Base-by-base conservation (phyloP, 2,329 filamentous ascomycete species). In the Fusarium mangiferae region DNA sequence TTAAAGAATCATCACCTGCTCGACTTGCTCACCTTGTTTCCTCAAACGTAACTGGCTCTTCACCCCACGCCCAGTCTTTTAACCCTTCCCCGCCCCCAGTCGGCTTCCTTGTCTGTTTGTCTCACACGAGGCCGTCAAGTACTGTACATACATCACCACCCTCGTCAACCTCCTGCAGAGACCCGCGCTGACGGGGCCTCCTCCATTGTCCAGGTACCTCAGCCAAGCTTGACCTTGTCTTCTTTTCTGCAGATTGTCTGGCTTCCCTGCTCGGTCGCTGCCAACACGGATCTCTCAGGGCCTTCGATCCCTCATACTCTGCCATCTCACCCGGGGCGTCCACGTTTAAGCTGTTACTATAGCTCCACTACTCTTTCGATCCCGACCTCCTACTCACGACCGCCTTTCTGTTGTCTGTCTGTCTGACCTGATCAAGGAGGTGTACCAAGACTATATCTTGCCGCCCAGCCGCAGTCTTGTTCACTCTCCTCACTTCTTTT, bases 291-390 rank as follows among this genome's bases (percentile, higher is more conserved):
- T 62, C 67, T 73, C 54, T 65, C 58, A 65, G 41, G 51, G 58
- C 73, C 68, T 49, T 60, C 71, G 63, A 66, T 68, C 57, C 68
- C 54, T 71, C 67, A 63, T 54, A 74, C 58, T 55, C 70, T 74
- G 56, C 56, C 65, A 72, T 70, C 69, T 63, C 67, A 60, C 48
- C 72, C 74, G 61, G 75, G 75, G 65, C 55, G 42, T 66, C 54
- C 73, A 57, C 49, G 55, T 68, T 63, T 33, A 72, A 59, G 63
- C 63, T 66, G 35, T 64, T 65, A 30, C 30, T 59, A 42, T 44
- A 65, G 67, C 70, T 77, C 76, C 76, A 76, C 76, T 68, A 51
- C 76, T 78, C 76, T 78, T 70, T 76, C 75, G 73, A 77, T 77
- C 70, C 51, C 62, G 67, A 57, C 66, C 68, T 77, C 65, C 52